Evolutionary conservation across 108 stramenopile genomes (phyloP).

Genomic region (Nitzschia inconspicua): DNA sequence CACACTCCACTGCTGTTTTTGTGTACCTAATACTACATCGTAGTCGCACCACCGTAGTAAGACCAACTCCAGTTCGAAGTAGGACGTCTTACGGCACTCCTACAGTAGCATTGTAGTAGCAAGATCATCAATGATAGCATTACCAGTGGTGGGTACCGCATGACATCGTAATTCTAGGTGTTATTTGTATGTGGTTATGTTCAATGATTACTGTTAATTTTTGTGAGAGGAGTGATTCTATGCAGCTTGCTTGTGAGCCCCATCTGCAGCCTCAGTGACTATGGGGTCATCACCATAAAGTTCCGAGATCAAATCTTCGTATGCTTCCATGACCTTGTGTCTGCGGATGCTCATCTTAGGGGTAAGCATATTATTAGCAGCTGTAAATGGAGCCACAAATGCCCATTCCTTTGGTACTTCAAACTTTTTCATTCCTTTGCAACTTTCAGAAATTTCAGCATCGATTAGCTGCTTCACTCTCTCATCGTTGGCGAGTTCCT

Average conservation of each 20-base stretch:
- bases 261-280: constrained; percentile 18
- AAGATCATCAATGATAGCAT: no score
- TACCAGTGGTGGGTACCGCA: neutral
- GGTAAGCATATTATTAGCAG: constrained; percentile 88
- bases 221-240: no score
- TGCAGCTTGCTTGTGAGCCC: constrained; percentile 7
- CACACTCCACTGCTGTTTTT: no score
- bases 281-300: constrained; percentile 63
- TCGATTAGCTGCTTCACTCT: constrained; percentile 67
- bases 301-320: constrained; percentile 58
- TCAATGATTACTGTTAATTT: no score
- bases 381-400: constrained; percentile 90
- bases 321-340: constrained; percentile 83
- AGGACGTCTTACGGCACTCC: no score
- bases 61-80: no score
- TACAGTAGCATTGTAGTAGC: no score
- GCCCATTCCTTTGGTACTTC: constrained; percentile 77
- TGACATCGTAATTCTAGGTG: neutral
- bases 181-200: no score
- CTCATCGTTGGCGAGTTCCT: constrained; percentile 68
- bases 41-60: no score
- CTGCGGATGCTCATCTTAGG: constrained; percentile 93
- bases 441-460: constrained; percentile 59
- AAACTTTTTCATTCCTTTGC: constrained; percentile 77
- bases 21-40: no score